phyloP scores from a whole-genome alignment of 257 asterid genomes.

The Forsythia suspensa region DNA sequence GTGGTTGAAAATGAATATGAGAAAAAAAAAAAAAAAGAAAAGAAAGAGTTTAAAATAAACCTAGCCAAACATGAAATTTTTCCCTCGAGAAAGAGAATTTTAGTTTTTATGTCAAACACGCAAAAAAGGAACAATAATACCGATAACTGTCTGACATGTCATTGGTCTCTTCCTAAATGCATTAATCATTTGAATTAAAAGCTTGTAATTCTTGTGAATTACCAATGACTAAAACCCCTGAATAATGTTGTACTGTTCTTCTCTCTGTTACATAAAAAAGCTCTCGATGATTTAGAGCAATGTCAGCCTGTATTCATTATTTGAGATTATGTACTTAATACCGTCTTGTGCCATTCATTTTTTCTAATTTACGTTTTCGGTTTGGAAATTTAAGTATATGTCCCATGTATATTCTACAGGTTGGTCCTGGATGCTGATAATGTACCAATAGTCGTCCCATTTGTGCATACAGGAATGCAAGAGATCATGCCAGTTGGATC shows the following conservation, averaged over 20 bases:
- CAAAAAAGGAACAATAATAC: no score
- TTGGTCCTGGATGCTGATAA: constrained; percentile 79
- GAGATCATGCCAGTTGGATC: constrained; percentile 93
- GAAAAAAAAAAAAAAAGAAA: no score
- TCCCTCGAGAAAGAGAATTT: background rate
- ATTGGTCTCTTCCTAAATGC: background rate
- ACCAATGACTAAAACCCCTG: background rate
- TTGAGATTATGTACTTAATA: background rate
- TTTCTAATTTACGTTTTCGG: background rate
- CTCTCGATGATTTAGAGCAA: background rate
- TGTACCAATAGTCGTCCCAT: constrained; percentile 78
- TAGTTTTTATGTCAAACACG: background rate
- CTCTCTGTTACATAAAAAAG: background rate
- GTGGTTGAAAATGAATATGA: no score
- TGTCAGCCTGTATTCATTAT: background rate
- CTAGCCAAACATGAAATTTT: no score
- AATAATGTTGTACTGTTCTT: background rate
- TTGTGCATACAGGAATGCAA: constrained; percentile 94
- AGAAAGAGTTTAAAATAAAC: no score
- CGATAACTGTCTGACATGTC: background rate
- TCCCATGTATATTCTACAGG: constrained; percentile 37
- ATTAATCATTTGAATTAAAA: background rate
- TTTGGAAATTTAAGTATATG: background rate
- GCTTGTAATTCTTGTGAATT: background rate
- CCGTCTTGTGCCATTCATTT: background rate